phyloP scores from a whole-genome alignment of 2,329 filamentous ascomycete species.

The Phyllosticta capitalensis region DNA sequence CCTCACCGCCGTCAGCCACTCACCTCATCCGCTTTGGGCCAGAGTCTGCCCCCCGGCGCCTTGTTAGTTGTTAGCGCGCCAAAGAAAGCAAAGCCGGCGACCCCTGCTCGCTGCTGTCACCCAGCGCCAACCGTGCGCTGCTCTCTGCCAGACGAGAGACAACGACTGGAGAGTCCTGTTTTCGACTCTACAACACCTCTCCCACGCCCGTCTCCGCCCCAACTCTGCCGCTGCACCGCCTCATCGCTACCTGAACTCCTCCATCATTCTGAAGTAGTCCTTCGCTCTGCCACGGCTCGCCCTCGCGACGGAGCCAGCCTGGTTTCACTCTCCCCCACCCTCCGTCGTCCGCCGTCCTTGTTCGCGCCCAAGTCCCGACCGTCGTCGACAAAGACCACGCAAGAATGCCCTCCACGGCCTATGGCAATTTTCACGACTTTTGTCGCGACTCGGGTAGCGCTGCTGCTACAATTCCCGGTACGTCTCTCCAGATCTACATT shows the following conservation, averaged over 20 bases:
- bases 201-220: background rate
- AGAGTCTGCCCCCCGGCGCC: too few species aligned
- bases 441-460: conserved; percentile 40
- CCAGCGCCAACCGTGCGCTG: background rate
- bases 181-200: background rate
- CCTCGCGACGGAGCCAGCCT: background rate
- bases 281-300: background rate
- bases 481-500: conserved; percentile 18
- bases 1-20: background rate
- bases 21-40: background rate
- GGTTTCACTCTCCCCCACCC: background rate
- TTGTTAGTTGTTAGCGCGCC: background rate
- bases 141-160: too few species aligned
- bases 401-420: conserved; percentile 23
- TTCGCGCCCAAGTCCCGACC: background rate
- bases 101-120: background rate
- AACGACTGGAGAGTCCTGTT: too few species aligned
- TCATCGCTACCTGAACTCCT: background rate
- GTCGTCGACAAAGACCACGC: too few species aligned
- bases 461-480: conserved; percentile 32
- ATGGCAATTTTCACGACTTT: conserved; percentile 35
- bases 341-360: background rate
- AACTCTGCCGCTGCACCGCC: background rate
- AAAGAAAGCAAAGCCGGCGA: background rate
- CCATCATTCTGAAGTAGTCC: background rate